phyloP scores from a whole-genome alignment of 2,329 filamentous ascomycete genomes.

The Simplicillium aogashimaense region DNA sequence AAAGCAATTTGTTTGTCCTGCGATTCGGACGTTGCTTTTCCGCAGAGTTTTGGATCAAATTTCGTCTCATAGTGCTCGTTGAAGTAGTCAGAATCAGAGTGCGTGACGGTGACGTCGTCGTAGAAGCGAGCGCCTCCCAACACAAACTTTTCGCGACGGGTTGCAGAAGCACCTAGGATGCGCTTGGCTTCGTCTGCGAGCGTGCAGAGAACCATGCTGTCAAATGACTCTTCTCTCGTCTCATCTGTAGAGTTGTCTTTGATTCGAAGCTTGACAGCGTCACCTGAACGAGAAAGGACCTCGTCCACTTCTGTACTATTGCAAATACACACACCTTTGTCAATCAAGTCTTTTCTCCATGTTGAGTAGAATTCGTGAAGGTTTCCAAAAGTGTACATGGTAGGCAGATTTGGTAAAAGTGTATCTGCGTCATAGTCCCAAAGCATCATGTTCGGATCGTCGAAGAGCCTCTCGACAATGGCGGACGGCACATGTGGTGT shows the following conservation, averaged over 20 bases:
- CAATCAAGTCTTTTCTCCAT: constrained; percentile 44
- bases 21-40: constrained; percentile 29
- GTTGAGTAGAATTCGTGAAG: constrained; percentile 50
- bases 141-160: constrained; percentile 53
- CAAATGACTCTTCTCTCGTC: constrained; percentile 43
- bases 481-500: constrained; percentile 61
- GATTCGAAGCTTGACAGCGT: constrained; percentile 42
- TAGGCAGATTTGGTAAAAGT: constrained; percentile 47
- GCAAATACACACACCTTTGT: constrained; percentile 44
- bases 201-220: constrained; percentile 58
- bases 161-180: constrained; percentile 46
- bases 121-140: constrained; percentile 62
- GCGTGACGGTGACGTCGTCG: constrained; percentile 63
- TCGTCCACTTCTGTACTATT: constrained; percentile 44
- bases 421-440: constrained; percentile 49
- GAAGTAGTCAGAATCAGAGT: constrained; percentile 56
- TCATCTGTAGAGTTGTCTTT: constrained; percentile 40
- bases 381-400: constrained; percentile 58
- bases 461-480: constrained; percentile 52
- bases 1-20: constrained; percentile 29
- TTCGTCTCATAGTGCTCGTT: constrained; percentile 56
- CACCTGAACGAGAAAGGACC: constrained; percentile 39
- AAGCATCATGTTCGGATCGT: constrained; percentile 48
- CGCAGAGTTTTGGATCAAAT: constrained; percentile 41
- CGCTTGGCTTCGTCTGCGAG: constrained; percentile 54